Evolutionary conservation across 805 yeast genomes (phyloP).

Genomic region (Candida wancherniae): DNA sequence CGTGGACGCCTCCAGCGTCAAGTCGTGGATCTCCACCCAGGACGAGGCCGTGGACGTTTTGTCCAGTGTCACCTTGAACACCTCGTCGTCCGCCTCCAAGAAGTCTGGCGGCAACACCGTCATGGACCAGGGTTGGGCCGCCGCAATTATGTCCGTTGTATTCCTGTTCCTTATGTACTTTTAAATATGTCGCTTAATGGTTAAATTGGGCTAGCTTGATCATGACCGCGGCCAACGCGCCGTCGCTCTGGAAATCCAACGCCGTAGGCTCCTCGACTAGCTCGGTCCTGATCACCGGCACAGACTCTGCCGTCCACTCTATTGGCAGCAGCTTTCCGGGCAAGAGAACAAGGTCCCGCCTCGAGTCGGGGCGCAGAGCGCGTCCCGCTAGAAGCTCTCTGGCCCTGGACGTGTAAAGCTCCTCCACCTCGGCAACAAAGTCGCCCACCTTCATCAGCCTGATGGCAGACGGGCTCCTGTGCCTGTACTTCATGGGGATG

Average conservation of each 20-base stretch:
- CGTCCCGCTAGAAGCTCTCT: too few relatives aligned
- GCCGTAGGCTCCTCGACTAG: constrained; percentile 10
- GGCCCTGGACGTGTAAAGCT: constrained; percentile 2
- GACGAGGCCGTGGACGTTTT: constrained; percentile 21
- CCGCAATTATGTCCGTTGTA: constrained; percentile 8
- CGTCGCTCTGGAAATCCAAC: constrained; percentile 16
- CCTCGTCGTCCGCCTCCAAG: constrained; percentile 21
- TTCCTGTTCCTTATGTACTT: constrained; percentile 13
- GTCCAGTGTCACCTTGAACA: constrained; percentile 23
- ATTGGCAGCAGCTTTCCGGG: too few relatives aligned
- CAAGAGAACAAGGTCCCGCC: too few relatives aligned
- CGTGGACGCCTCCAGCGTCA: constrained; percentile 42
- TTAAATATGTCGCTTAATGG: constrained; percentile 4
- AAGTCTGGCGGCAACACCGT: constrained; percentile 18
- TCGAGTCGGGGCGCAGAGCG: too few relatives aligned
- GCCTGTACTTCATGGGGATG: constrained; percentile 23
- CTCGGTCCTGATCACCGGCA: constrained; percentile 15
- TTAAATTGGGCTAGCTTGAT: constrained; percentile 4
- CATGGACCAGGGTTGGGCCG: constrained; percentile 9
- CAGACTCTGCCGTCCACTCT: neutral
- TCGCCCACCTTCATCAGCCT: constrained; percentile 6
- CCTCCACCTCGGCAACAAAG: constrained; percentile 14
- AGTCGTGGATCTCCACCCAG: constrained; percentile 42
- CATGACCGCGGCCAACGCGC: constrained; percentile 6
- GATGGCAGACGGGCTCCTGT: constrained; percentile 5